Conservation (phyloP, 73 alveolate genomes). For the Paramecium octaurelia region DNA sequence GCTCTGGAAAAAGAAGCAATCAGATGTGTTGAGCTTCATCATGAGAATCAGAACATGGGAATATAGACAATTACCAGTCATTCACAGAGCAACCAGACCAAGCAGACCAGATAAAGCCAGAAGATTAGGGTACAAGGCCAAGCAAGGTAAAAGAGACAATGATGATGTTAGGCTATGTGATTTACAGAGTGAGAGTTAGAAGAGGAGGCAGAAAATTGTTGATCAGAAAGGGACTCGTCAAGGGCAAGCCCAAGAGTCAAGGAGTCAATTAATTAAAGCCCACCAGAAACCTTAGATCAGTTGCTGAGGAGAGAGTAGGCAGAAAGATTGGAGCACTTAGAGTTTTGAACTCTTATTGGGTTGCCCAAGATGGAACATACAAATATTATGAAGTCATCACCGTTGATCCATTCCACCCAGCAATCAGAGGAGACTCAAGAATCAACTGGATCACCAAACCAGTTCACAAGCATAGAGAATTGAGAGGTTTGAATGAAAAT, state of each 20-base stretch:
- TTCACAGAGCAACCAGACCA: slow-evolving; percentile 96
- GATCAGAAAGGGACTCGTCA: slow-evolving; percentile 92
- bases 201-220: slow-evolving; percentile 99
- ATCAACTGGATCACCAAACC: slow-evolving; percentile 98
- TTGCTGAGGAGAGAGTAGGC: slow-evolving; percentile 99
- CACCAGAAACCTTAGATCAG: slow-evolving; percentile 93
- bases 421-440: slow-evolving; percentile 98
- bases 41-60: slow-evolving; percentile 98
- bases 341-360: slow-evolving; percentile 99
- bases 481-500: slow-evolving; percentile 66
- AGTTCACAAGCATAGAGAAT: slow-evolving; percentile 95
- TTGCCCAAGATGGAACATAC: slow-evolving; percentile 98
- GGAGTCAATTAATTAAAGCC: slow-evolving; percentile 96
- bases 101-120: slow-evolving; percentile 99
- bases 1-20: slow-evolving; percentile 99
- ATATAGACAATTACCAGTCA: slow-evolving; percentile 97
- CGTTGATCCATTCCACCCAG: slow-evolving; percentile 98
- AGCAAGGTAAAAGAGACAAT: slow-evolving; percentile 53
- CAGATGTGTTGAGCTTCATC: slow-evolving; percentile 97
- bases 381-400: slow-evolving; percentile 98
- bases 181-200: slow-evolving; percentile 98
- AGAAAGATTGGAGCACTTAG: slow-evolving; percentile 90
- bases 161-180: slow-evolving; percentile 90
- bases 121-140: slow-evolving; percentile 97
- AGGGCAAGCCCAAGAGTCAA: slow-evolving; percentile 99